phyloP scores from a whole-genome alignment of 1,284 basidiomycete genomes.

The Fistulina hepatica region DNA sequence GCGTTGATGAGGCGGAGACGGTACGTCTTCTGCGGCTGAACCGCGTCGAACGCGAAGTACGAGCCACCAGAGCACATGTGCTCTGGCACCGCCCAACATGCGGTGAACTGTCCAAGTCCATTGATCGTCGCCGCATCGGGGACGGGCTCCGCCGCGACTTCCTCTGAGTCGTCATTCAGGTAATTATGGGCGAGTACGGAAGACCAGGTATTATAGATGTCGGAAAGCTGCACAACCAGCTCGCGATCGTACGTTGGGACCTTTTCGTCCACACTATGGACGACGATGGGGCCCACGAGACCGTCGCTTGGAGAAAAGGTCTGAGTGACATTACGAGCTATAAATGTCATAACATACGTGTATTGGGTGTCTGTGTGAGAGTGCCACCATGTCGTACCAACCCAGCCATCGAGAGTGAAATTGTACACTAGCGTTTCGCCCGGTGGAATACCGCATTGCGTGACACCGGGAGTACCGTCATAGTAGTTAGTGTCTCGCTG shows the following conservation, averaged over 20 bases:
- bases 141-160: slow-evolving; percentile 28
- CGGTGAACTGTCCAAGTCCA: slow-evolving; percentile 23
- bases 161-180: slow-evolving; percentile 14
- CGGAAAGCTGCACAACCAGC: slow-evolving; percentile 25
- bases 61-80: neutral
- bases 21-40: slow-evolving; percentile 18
- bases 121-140: slow-evolving; percentile 29
- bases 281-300: slow-evolving; percentile 30
- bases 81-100: neutral
- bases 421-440: slow-evolving; percentile 37
- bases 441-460: slow-evolving; percentile 41
- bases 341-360: slow-evolving; percentile 6
- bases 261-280: slow-evolving; percentile 20
- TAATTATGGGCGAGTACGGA: slow-evolving; percentile 3
- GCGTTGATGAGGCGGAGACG: slow-evolving; percentile 44
- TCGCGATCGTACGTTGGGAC: slow-evolving; percentile 23
- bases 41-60: slow-evolving; percentile 1
- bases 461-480: slow-evolving; percentile 36
- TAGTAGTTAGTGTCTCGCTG: slow-evolving; percentile 31
- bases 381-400: slow-evolving; percentile 14
- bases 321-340: neutral
- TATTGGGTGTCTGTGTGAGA: slow-evolving; percentile 10
- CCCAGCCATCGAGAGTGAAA: slow-evolving; percentile 16
- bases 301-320: slow-evolving; percentile 31
- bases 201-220: slow-evolving; percentile 25